Conservation (phyloP, 257 asterid genomes). For the Nicotiana tabacum region DNA sequence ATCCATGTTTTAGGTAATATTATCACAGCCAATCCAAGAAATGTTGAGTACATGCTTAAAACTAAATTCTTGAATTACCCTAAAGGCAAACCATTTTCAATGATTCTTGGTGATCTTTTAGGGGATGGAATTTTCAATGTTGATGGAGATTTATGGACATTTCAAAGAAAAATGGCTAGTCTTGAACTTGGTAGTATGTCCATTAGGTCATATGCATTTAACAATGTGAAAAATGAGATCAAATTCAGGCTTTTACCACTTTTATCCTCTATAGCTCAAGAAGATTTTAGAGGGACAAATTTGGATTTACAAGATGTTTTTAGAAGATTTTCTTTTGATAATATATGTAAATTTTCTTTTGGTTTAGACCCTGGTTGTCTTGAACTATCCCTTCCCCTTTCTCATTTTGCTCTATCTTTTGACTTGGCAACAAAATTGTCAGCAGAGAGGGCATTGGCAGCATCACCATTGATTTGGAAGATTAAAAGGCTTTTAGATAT, state of each 20-base stretch:
- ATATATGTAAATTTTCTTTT: conserved; percentile 42
- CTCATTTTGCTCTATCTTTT: conserved; percentile 32
- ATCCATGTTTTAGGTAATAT: conserved; percentile 69
- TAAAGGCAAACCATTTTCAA: conserved; percentile 36
- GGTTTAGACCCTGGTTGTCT: conserved; percentile 43
- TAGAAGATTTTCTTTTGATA: conserved; percentile 34
- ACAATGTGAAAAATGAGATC: conserved; percentile 33
- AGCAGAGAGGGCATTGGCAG: conserved; percentile 40
- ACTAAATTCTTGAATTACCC: conserved; percentile 34
- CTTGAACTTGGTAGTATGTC: conserved; percentile 30
- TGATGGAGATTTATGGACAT: conserved; percentile 39
- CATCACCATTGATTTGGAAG: conserved; percentile 38
- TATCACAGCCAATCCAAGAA: conserved; percentile 35
- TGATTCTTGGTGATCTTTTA: conserved; percentile 37
- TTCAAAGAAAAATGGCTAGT: conserved; percentile 34
- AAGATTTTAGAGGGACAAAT: neutral
- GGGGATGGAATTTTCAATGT: conserved; percentile 48
- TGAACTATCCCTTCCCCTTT: conserved; percentile 29
- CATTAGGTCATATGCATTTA: conserved; percentile 29
- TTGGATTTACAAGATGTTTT: conserved; percentile 43
- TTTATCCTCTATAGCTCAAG: conserved; percentile 1
- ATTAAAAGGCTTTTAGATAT: conserved; percentile 22
- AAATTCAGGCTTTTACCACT: conserved; percentile 31
- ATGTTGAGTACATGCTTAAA: conserved; percentile 41
- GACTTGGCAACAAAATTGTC: conserved; percentile 40